Evolutionary conservation across 306 rosid species (phyloP), one percentile per base, ranked within the genome.

Genomic region (Vigna unguiculata): DNA sequence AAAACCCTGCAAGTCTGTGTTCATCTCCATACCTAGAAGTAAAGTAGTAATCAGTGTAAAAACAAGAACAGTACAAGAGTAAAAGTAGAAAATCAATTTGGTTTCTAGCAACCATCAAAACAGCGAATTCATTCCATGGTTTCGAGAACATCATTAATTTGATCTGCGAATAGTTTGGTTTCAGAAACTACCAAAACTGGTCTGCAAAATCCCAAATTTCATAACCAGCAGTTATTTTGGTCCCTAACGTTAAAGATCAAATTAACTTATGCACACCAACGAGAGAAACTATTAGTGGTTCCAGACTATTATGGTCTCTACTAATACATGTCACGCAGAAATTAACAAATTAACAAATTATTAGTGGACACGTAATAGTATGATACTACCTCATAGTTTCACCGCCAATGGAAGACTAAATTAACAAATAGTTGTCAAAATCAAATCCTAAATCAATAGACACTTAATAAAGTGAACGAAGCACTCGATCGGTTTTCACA

Each of bases 1-100:
- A 90, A 89, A 95, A 92, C 71, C 99, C 98, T 22, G 97, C 97
- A 84, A 95, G 96, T 83, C 90, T 92, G 90, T 92, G 93, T 64
- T 92, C 97, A 49, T 95, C 99, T 40, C 99, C 99, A 67, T 92
- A 87, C 82, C 97, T 95, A 75, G 7, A 71, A 74, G 46, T 11
- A 43, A 43, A 43, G 47, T 3, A 11, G 76, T 21, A 48, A 74
- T 19, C 46, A 36, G 67, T 25, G 57, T 13, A 46, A 78, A 25
- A 58, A 61, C 36, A 40, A 60, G 10, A 30, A 41, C 9, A 41
- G 7, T 6, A 61, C 47, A 63, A 19, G 8, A 34, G n/a, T 32
- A 61, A 32, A 22, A 32, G 9, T 15, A 16, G 4, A 32, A 62
- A 7, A 9, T 28, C 2, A 63, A 63, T 63, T 63, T 19, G 28